A percentile compares a stretch with the other conserved stretches of the same genome.
Evolutionary conservation across 1,284 basidiomycete species (phyloP).

Genomic region (Moesziomyces antarcticus): DNA sequence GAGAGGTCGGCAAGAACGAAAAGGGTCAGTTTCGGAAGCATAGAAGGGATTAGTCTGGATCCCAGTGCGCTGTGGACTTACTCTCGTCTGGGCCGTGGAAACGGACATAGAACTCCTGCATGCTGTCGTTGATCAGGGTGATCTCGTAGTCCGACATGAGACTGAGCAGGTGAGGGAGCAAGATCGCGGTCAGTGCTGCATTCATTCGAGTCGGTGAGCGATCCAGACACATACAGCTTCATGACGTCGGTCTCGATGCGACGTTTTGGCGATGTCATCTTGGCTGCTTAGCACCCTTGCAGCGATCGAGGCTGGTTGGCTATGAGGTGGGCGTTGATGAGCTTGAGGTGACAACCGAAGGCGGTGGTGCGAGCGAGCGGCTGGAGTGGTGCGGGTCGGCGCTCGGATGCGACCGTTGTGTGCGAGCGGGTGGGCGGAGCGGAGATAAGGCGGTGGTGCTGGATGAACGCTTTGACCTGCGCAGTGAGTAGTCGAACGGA

Average conservation of each 20-base stretch:
- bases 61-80: conserved; percentile 70
- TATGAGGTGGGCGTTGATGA: no score
- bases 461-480: neutral
- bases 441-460: neutral
- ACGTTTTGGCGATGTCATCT: conserved; percentile 79
- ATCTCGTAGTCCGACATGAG: conserved; percentile 75
- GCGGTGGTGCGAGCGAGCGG: no score
- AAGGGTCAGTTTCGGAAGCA: neutral
- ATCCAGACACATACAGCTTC: conserved; percentile 81
- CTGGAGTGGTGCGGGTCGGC: no score
- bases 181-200: neutral
- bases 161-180: conserved; percentile 15
- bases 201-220: neutral
- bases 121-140: conserved; percentile 94
- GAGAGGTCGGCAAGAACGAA: conserved; percentile 1
- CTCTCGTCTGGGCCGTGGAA: conserved; percentile 95
- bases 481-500: neutral
- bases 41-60: no score
- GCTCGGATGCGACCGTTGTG: neutral
- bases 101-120: conserved; percentile 98
- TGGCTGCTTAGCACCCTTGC: neutral
- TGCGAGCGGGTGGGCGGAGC: neutral
- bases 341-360: no score
- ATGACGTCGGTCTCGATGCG: conserved; percentile 99
- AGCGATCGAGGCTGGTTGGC: neutral